These are phyloP conservation scores for Macrophomina phaseolina DNA, from an alignment of 2,329 filamentous ascomycete genomes.

Conservation along the genomic window DNA sequence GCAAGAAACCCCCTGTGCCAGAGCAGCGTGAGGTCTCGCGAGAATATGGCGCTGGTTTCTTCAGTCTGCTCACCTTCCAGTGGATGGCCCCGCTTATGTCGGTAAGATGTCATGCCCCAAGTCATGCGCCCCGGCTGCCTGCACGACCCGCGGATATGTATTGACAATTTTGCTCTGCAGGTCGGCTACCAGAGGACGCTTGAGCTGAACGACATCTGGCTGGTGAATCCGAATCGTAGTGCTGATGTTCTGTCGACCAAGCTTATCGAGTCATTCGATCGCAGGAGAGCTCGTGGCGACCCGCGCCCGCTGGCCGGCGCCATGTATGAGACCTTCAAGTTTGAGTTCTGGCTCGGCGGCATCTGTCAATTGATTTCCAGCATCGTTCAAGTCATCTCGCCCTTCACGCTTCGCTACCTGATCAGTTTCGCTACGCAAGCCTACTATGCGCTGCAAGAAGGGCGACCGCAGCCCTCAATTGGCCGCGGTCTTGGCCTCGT, in stretches of 20 bases:
- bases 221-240: conserved; percentile 79
- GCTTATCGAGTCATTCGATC: conserved; percentile 71
- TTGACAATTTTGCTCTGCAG: conserved; percentile 46
- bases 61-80: conserved; percentile 80
- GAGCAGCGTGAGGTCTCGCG: conserved; percentile 61
- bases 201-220: conserved; percentile 85
- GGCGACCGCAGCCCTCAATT: conserved; percentile 67
- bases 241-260: conserved; percentile 72
- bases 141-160: background rate
- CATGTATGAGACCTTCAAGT: conserved; percentile 82
- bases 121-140: background rate
- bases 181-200: conserved; percentile 84
- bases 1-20: conserved; percentile 61
- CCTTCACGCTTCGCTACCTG: conserved; percentile 83
- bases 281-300: conserved; percentile 69
- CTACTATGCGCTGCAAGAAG: conserved; percentile 66
- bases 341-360: conserved; percentile 87
- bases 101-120: conserved; percentile 29
- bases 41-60: conserved; percentile 75
- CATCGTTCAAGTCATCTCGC: conserved; percentile 76
- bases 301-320: conserved; percentile 79
- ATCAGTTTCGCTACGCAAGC: conserved; percentile 85
- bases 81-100: conserved; percentile 90
- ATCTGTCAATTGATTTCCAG: conserved; percentile 74
- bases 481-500: conserved; percentile 81